Conservation (phyloP, 805 yeast genomes). For the Myxozyma udenii region DNA sequence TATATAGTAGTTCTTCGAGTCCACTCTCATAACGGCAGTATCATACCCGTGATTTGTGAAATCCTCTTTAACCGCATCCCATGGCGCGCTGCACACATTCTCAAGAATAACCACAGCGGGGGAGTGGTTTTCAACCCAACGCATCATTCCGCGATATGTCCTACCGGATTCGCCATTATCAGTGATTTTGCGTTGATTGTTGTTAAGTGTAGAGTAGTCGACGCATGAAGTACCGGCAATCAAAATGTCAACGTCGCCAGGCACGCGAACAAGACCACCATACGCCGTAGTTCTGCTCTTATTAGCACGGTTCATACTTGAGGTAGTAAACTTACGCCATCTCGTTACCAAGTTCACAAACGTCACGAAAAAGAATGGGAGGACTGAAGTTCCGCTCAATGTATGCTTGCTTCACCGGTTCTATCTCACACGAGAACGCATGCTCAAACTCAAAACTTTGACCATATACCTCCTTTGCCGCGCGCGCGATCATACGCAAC, state of each 20-base stretch:
- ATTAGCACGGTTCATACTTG: too few species aligned
- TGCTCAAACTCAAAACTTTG: constrained; percentile 12
- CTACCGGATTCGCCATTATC: constrained; percentile 16
- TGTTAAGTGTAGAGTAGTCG: constrained; percentile 16
- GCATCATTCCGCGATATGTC: constrained; percentile 14
- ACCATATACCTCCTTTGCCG: not conserved
- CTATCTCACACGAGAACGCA: constrained; percentile 18
- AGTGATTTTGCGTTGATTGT: constrained; percentile 3
- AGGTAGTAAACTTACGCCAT: constrained; percentile 4
- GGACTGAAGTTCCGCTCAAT: constrained; percentile 18
- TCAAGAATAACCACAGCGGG: constrained; percentile 14
- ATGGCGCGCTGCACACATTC: constrained; percentile 18
- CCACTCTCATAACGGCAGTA: constrained; percentile 4
- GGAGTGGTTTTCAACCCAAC: constrained; percentile 5
- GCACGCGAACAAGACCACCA: constrained; percentile 7
- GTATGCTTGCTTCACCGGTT: constrained; percentile 19
- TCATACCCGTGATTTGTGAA: constrained; percentile 9
- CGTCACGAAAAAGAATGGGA: constrained; percentile 14
- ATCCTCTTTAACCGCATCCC: constrained; percentile 6
- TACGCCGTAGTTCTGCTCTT: constrained; percentile 18
- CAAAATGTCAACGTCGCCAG: constrained; percentile 14
- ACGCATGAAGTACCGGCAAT: constrained; percentile 21
- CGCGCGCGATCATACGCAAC: constrained; percentile 11
- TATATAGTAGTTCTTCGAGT: constrained; percentile 15
- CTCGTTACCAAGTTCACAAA: constrained; percentile 14